Evolutionary conservation across 164 flowering plant species (phyloP), one percentile per base, ranked within the genome.

Genomic region (Tetrastigma voinierianum): DNA sequence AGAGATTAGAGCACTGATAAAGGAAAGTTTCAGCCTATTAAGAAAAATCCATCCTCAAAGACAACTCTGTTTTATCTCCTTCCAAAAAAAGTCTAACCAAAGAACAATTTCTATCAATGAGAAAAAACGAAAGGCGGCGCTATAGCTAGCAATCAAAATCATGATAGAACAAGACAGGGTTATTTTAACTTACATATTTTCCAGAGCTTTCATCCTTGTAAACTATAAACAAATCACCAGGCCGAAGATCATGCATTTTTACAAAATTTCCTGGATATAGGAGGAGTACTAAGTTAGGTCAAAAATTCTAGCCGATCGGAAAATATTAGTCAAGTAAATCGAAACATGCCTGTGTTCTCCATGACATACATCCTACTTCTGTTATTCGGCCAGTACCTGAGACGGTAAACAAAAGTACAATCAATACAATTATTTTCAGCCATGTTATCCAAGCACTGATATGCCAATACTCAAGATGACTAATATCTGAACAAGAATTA

Each of bases 341-440:
- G 25, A n/a, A 3, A 52, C 76, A 66, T 67, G 65, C 82, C 82
- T 67, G 77, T 79, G 46, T 79, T 74, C 54, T 79, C 82, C 72
- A 79, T 70, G 19, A 76, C 66, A 57, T 79, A 76, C 80, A 79
- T 79, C 47, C 80, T 72, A 56, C 80, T 79, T 66, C 69, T 76
- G 66, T 76, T 76, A 66, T 79, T 79, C 49, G 82, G 82, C 80
- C 82, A 79, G 25, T 62, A 79, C 67, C 82, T 76, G 73, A 18
- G 56, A 68, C 23, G 57, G 13, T 11, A 68, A 23, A 46, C 12
- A 47, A 62, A 62, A 12, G 21, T 47, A 46, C 40, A 69, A 46
- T 24, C 56, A 52, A 69, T 44, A 69, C 13, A 51, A 1, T 60
- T 68, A 16, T 47, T 48, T 16, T 5, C 7, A 8, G 8, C 19